Conservation (phyloP, 345 rosid genomes). For the Punica granatum region DNA sequence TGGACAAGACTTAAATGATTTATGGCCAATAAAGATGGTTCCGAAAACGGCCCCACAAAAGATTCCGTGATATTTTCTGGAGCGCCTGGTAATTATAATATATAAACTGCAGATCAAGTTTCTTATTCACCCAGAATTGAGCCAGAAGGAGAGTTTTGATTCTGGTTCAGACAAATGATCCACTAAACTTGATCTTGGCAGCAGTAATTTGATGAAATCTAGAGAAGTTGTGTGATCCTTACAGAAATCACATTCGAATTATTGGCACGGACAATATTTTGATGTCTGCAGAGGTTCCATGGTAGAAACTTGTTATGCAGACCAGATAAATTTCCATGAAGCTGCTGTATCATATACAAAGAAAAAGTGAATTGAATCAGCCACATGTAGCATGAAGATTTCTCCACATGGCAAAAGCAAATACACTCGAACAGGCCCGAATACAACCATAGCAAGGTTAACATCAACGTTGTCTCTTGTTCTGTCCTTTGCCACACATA, state of each 20-base stretch:
- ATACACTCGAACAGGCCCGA: background rate
- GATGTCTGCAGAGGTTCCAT: background rate
- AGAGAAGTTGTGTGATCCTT: background rate
- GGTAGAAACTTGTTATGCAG: background rate
- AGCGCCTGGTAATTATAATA: background rate
- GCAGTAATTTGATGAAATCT: background rate
- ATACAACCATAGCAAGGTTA: background rate
- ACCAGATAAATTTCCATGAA: background rate
- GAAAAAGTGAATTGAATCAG: background rate
- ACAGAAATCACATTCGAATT: background rate
- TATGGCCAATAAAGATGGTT: conserved; percentile 1
- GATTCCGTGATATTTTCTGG: background rate
- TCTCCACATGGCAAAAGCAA: background rate
- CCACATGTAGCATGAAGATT: background rate
- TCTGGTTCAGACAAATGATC: background rate
- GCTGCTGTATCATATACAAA: background rate
- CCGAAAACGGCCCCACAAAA: background rate
- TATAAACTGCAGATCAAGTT: background rate
- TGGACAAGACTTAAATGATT: background rate
- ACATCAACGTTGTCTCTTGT: background rate
- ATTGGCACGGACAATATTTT: background rate
- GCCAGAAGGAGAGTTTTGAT: background rate
- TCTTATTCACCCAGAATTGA: background rate
- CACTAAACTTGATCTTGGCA: background rate
- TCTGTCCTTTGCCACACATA: background rate